A percentile compares a stretch with the other conserved stretches of the same genome.
Evolutionary conservation across 768 basidiomycete species (phyloP).

Genomic region (Nidularia pulvinata): DNA sequence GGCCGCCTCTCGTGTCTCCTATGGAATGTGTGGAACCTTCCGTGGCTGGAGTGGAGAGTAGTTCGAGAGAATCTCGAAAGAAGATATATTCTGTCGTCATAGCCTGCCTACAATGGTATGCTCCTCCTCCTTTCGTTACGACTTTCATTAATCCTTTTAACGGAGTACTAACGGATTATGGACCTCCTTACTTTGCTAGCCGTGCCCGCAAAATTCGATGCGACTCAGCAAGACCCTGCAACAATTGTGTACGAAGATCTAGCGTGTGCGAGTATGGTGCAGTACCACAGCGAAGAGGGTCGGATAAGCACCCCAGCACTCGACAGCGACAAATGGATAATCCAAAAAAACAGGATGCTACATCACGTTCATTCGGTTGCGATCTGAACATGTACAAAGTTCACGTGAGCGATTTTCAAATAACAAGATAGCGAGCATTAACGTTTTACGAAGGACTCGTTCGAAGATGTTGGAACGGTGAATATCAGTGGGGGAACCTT

Average conservation of each 20-base stretch:
- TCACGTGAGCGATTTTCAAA: no score
- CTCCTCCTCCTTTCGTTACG: slow-evolving; percentile 21
- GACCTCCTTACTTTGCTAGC: slow-evolving; percentile 43
- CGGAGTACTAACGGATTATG: slow-evolving; percentile 27
- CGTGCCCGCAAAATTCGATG: slow-evolving; percentile 86
- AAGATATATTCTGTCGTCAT: slow-evolving; percentile 73
- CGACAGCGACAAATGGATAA: no score
- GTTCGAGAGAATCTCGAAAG: slow-evolving; percentile 43
- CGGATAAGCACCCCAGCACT: slow-evolving; percentile 85
- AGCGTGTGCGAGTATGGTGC: slow-evolving; percentile 82
- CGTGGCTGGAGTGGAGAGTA: slow-evolving; percentile 20
- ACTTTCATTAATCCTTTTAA: slow-evolving; percentile 39
- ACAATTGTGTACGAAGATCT: slow-evolving; percentile 78
- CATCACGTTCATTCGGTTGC: no score
- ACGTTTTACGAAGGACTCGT: no score
- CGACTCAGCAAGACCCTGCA: slow-evolving; percentile 83
- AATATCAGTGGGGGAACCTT: no score
- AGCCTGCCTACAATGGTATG: slow-evolving; percentile 84
- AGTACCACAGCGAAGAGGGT: slow-evolving; percentile 80
- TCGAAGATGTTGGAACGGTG: no score
- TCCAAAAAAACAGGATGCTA: no score
- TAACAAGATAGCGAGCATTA: no score
- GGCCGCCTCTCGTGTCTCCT: slow-evolving; percentile 27
- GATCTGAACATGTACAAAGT: no score
- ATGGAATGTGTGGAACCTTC: slow-evolving; percentile 31